Base-by-base conservation (phyloP, 495 filamentous ascomycete species). In the Podospora pseudopauciseta region DNA sequence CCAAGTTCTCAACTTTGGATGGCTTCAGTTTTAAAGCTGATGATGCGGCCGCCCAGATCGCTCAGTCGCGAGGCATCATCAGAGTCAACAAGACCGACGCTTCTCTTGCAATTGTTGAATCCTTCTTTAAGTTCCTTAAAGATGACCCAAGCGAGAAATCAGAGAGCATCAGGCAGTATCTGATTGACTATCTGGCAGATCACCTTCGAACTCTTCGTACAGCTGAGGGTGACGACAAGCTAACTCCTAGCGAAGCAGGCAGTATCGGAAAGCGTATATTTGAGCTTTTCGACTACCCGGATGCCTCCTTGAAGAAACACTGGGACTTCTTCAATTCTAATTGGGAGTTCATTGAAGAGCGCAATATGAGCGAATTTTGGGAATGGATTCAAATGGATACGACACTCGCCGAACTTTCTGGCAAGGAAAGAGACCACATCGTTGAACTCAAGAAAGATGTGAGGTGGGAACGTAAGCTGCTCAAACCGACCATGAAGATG, bases 1-100 rank as follows among this genome's bases (percentile, higher is more conserved):
- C 65, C 28, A 20, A 26, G 16, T 60, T 60, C 57, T 61, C 57
- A 60, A 54, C 65, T 4, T 53, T 61, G 55, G 65, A 67, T 5
- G 62, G n/a, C 28, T 67, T 67, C 58, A 26, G 28, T n/a, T 67
- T 67, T 23, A 2, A 54, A 44, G 16, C 63, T 9, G 28, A 56
- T 44, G 55, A 58, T 20, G 18, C 55, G 23, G 55, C 13, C 23
- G 55, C 55, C 23, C 55, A 19, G 11, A 18, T 5, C 13, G 23
- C 11, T 18, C 55, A 26, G 1, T 20, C n/a, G 13, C 4, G 23
- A 26, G 55, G 55, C 23, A 20, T 13, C 15, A 58, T 58, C 55
- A 58, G 55, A 23, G 55, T 20, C 13, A 58, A 58, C 23, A 7
- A 58, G 11, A 58, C 23, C n/a, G 55, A 58, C 18, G 55, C 55